phyloP scores from a whole-genome alignment of 1,284 basidiomycete genomes.

The Ustilago crameri region DNA sequence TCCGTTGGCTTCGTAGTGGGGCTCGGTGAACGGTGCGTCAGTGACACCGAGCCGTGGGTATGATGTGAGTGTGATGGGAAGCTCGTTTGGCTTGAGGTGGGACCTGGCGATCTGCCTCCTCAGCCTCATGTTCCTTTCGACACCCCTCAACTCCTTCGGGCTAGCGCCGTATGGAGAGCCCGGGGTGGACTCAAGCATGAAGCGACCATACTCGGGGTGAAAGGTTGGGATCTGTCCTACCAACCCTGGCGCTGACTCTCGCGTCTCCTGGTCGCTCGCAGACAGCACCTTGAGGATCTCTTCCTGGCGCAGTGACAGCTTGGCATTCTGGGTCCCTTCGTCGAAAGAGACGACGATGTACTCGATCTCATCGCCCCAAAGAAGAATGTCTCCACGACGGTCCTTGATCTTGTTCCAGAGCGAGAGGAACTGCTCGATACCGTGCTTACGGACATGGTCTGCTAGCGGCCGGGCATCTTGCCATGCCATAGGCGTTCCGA shows the following conservation, averaged over 20 bases:
- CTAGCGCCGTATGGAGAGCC: conserved; percentile 91
- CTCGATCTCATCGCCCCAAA: conserved; percentile 99
- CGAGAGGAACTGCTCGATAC: conserved; percentile 92
- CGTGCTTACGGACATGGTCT: conserved; percentile 89
- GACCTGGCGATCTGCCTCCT: conserved; percentile 86
- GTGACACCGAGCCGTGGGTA: conserved; percentile 90
- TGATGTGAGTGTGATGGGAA: conserved; percentile 93
- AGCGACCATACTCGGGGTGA: conserved; percentile 97
- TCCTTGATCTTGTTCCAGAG: conserved; percentile 93
- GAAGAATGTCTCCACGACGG: conserved; percentile 86
- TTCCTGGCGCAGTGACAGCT: conserved; percentile 88
- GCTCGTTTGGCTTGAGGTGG: conserved; percentile 84
- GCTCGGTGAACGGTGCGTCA: conserved; percentile 85
- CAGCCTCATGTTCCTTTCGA: conserved; percentile 89
- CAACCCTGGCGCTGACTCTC: conserved; percentile 74
- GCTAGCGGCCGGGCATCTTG: conserved; percentile 81
- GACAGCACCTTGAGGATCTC: conserved; percentile 87
- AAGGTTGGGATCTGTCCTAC: conserved; percentile 82
- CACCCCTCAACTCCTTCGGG: conserved; percentile 83
- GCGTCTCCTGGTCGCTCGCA: conserved; percentile 71
- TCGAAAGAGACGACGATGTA: conserved; percentile 95
- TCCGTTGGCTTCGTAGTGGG: conserved; percentile 81
- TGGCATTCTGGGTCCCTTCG: conserved; percentile 80
- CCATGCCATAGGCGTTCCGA: conserved; percentile 95
- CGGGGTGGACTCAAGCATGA: conserved; percentile 98